Conservation (phyloP, 441 rosid genomes). For the Eruca vesicaria region DNA sequence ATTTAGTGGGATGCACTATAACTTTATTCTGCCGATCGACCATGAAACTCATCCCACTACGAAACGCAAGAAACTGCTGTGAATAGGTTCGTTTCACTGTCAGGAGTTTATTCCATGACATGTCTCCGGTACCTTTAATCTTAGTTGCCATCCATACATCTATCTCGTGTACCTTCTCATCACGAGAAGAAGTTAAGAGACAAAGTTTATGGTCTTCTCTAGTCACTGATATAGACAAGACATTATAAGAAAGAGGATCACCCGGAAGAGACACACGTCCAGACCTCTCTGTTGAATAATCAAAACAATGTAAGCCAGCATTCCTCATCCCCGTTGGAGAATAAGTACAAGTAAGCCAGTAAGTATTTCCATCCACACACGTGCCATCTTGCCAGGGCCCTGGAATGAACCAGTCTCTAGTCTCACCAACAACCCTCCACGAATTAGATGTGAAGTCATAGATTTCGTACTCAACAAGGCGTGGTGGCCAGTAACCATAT, state of each 20-base stretch:
- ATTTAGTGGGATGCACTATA: not conserved
- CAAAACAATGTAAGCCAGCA: not conserved
- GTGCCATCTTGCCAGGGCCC: not conserved
- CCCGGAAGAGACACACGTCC: not conserved
- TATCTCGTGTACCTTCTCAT: not conserved
- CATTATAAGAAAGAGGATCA: not conserved
- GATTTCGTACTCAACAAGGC: not conserved
- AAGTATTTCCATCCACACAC: not conserved
- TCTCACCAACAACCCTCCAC: no score
- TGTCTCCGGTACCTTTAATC: not conserved
- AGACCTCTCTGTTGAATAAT: not conserved
- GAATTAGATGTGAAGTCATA: not conserved
- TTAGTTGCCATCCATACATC: not conserved
- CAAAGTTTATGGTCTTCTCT: not conserved
- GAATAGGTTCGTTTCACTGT: not conserved
- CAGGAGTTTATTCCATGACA: not conserved
- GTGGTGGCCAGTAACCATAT: no score
- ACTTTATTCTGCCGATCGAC: not conserved
- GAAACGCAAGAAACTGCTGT: not conserved
- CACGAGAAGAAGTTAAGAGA: not conserved
- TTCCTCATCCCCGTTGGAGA: not conserved
- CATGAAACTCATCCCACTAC: not conserved
- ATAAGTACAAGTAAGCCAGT: not conserved
- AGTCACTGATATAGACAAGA: not conserved
- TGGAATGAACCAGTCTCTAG: not conserved